These are phyloP conservation scores for Ceratobasidium sp. DNA, from an alignment of 1,284 basidiomycete genomes.

Conservation along the genomic window DNA sequence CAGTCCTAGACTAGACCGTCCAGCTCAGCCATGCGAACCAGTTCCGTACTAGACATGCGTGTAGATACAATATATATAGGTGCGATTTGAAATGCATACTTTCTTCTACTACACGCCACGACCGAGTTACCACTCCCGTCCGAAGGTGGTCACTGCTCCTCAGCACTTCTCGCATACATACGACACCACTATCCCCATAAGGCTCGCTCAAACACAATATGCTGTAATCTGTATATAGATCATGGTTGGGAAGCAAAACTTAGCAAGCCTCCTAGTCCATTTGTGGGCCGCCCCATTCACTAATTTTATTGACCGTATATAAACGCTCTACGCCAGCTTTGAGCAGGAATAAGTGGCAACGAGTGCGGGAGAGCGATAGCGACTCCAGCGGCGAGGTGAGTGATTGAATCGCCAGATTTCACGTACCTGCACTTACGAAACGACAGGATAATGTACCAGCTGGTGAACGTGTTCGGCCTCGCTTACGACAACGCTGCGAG, in stretches of 20 bases:
- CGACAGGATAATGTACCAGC: constrained; percentile 2
- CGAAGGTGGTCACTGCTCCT: background rate
- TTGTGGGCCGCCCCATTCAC: background rate
- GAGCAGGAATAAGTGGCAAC: background rate
- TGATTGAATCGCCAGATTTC: background rate
- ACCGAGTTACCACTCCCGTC: background rate
- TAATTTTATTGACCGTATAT: background rate
- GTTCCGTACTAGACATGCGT: background rate
- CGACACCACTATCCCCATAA: background rate
- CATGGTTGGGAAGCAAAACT: background rate
- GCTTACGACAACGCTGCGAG: constrained; percentile 1
- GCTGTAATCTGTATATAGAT: background rate
- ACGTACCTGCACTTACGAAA: background rate
- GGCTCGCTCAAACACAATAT: background rate
- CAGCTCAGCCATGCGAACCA: background rate
- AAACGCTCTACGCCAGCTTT: background rate
- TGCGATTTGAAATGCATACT: constrained; percentile 12
- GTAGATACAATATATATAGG: constrained; percentile 2
- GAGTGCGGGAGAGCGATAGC: background rate
- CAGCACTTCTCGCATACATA: background rate
- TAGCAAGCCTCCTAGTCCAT: background rate
- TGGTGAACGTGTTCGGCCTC: background rate
- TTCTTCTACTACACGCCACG: constrained; percentile 12
- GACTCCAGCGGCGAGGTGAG: constrained; percentile 1
- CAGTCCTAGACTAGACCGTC: background rate